These are phyloP conservation scores for Ophiostoma himal-ulmi DNA, from an alignment of 2,329 filamentous ascomycete species.

Conservation along the genomic window DNA sequence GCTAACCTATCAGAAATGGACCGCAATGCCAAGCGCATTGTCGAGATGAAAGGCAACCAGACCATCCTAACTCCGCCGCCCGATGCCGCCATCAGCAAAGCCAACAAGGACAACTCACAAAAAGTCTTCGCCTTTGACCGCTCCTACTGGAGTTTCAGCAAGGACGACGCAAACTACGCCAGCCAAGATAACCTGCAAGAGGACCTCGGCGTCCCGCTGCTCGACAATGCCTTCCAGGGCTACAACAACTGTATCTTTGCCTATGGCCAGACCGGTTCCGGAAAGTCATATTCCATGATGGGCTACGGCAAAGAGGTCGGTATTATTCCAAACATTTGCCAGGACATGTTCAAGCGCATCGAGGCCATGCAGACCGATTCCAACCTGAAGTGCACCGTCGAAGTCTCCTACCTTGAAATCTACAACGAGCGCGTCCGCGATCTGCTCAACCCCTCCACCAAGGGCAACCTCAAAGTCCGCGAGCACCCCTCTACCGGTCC, in stretches of 20 bases:
- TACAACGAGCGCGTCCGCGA: constrained; percentile 99
- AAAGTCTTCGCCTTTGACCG: constrained; percentile 95
- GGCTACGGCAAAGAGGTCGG: constrained; percentile 69
- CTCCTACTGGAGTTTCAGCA: constrained; percentile 94
- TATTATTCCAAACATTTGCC: constrained; percentile 88
- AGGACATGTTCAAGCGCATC: constrained; percentile 92
- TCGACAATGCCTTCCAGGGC: constrained; percentile 98
- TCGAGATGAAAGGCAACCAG: constrained; percentile 91
- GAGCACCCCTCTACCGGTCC: constrained; percentile 92
- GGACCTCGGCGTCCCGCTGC: constrained; percentile 87
- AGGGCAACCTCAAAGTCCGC: constrained; percentile 76
- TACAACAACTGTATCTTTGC: constrained; percentile 99
- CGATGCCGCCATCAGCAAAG: constrained; percentile 56
- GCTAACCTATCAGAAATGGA: constrained; percentile 62
- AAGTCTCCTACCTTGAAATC: constrained; percentile 97
- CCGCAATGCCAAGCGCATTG: constrained; percentile 88
- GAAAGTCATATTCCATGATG: constrained; percentile 99
- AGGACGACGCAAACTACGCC: constrained; percentile 75
- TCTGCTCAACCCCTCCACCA: constrained; percentile 71
- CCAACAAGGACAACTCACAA: constrained; percentile 58
- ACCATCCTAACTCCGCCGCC: constrained; percentile 75
- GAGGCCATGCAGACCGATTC: constrained; percentile 69
- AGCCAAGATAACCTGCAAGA: constrained; percentile 92
- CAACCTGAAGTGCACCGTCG: constrained; percentile 93
- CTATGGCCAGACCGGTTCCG: constrained; percentile 95